A percentile compares a stretch with the other conserved stretches of the same genome.
Conservation (phyloP, 768 basidiomycete genomes). For the Chiua virens region DNA sequence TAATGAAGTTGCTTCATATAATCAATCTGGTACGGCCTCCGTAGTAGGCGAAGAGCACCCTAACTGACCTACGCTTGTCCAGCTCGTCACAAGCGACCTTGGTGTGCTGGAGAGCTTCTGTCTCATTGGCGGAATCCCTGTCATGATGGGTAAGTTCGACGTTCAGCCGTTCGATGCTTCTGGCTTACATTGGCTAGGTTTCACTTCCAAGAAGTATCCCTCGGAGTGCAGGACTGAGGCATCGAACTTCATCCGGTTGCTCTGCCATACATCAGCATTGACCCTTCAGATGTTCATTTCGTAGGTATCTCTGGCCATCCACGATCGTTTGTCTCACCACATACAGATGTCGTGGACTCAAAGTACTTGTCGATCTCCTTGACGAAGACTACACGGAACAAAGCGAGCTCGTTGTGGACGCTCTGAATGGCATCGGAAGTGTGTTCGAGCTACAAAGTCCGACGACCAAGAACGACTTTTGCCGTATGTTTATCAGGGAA, state of each 20-base stretch:
- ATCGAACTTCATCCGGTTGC: conserved; percentile 88
- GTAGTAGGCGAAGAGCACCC: background rate
- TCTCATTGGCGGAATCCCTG: conserved; percentile 91
- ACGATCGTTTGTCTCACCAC: background rate
- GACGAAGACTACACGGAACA: conserved; percentile 96
- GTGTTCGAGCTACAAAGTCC: conserved; percentile 97
- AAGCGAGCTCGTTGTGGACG: conserved; percentile 87
- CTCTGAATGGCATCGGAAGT: conserved; percentile 90
- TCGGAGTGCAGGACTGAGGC: conserved; percentile 94
- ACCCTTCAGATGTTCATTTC: conserved; percentile 99
- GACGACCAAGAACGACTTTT: conserved; percentile 97
- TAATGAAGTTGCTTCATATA: conserved; percentile 82
- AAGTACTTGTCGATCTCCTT: conserved; percentile 91
- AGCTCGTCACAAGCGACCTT: conserved; percentile 72
- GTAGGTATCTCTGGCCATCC: conserved; percentile 48
- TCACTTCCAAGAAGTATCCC: conserved; percentile 92
- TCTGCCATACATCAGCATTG: conserved; percentile 90
- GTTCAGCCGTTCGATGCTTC: background rate
- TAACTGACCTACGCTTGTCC: background rate
- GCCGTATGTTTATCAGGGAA: conserved; percentile 96
- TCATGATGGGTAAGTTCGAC: conserved; percentile 75
- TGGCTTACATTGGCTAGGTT: conserved; percentile 48
- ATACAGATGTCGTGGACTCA: conserved; percentile 86
- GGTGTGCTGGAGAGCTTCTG: conserved; percentile 94
- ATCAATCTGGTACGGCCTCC: conserved; percentile 68